Base-by-base conservation (phyloP, 164 flowering plant genomes). In the Malania oleifera region DNA sequence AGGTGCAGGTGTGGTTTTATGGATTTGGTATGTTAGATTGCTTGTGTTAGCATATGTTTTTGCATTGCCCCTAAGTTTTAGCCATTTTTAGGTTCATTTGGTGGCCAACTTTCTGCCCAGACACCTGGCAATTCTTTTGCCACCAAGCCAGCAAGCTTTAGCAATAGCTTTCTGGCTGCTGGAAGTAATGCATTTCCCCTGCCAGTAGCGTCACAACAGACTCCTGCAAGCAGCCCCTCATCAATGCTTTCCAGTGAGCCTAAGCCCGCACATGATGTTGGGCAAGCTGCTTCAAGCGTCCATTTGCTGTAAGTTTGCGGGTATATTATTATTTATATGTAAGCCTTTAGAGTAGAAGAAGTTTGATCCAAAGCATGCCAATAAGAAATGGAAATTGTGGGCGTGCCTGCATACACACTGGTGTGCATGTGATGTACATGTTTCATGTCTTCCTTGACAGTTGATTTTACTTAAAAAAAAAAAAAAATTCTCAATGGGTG, bases 221-320 rank as follows among this genome's bases (percentile, higher is more conserved):
- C 66, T 29, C 60, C 75, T 40, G 52, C 67, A n/a, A 64, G 22
- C 64, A 71, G 57, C 40, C 65, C 51, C 70, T 49, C 70, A 17
- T 13, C 70, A 4, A 4, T 28, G 34, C 27, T 38, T 56, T 38
- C 64, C 5, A 62, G 18, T 62, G 60, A 18, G 20, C 18, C 58
- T 11, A 63, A 29, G 31, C 23, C 66, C 52, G 56, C 57, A 47
- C 27, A 39, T 68, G 62, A 28, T 37, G 56, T 35, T 49, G 73
- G 51, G 31, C 55, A 39, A 53, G 55, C 73, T 57, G 24, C 66
- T 37, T 40, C 37, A 43, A 56, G 24, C 52, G 26, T 5, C 51
- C 51, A 45, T 22, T 46, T 52, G 5, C 43, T 47, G 86, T 82
- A 73, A 73, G 83, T 71, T 68, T n/a, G 35, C 38, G 23, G n/a